Evolutionary conservation across 2,329 filamentous ascomycete genomes (phyloP).

Genomic region (Diaporthe vaccinii): DNA sequence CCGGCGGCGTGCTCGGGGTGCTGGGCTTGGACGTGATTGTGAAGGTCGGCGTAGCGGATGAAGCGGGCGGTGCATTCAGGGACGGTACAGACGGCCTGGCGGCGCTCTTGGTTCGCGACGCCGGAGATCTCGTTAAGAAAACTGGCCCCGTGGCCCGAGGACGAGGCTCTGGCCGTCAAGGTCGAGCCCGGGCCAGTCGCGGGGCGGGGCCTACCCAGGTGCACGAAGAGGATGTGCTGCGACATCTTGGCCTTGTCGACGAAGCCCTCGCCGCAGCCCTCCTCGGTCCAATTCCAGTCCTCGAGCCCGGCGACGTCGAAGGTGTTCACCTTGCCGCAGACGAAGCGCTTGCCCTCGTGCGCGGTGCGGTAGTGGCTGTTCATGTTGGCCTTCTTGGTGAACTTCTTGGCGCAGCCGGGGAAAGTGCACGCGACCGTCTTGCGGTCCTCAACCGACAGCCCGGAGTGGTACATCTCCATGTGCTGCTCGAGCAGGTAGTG

Average conservation of each 20-base stretch:
- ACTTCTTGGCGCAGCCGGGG: conserved; percentile 78
- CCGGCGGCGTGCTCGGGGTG: conserved; percentile 43
- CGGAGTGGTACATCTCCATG: conserved; percentile 82
- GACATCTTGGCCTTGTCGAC: conserved; percentile 83
- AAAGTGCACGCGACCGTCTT: conserved; percentile 77
- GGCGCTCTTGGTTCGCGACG: conserved; percentile 53
- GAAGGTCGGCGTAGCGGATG: conserved; percentile 64
- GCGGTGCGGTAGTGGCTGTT: conserved; percentile 82
- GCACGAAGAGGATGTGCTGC: conserved; percentile 86
- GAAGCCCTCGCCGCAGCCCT: conserved; percentile 82
- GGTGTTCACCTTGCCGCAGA: conserved; percentile 81
- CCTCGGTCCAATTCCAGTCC: conserved; percentile 71
- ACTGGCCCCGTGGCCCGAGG: conserved; percentile 42
- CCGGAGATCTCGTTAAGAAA: conserved; percentile 61
- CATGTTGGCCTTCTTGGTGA: conserved; percentile 87
- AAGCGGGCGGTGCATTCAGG: conserved; percentile 61
- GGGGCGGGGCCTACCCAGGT: conserved; percentile 73
- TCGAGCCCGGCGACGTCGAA: conserved; percentile 67
- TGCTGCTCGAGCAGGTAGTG: conserved; percentile 80
- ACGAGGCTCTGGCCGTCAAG: not conserved
- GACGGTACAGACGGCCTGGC: conserved; percentile 59
- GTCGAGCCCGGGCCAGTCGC: conserved; percentile 37
- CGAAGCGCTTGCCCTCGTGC: conserved; percentile 82
- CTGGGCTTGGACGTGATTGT: conserved; percentile 57
- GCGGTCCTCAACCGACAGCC: conserved; percentile 70